A percentile compares a stretch with the other conserved stretches of the same genome.
phyloP scores from a whole-genome alignment of 352 stramenopile genomes.

The Globisporangium abappressorium region DNA sequence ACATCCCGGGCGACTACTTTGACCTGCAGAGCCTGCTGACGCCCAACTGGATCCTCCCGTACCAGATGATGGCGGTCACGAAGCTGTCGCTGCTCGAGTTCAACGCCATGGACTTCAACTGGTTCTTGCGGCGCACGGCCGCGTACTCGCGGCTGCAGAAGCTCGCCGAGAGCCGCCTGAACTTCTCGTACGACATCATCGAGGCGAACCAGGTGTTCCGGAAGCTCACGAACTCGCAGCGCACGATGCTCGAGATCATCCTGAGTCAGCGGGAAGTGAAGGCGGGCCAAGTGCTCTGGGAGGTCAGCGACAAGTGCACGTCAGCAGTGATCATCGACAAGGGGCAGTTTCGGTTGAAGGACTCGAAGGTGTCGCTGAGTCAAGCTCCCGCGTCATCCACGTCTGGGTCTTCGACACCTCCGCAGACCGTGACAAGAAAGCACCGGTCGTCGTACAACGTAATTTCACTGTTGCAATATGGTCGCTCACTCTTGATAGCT shows the following conservation, averaged over 20 bases:
- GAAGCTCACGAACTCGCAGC: constrained; percentile 76
- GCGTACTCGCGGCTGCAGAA: constrained; percentile 72
- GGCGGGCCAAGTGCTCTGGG: constrained; percentile 76
- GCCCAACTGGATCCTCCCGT: constrained; percentile 58
- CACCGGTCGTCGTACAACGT: constrained; percentile 56
- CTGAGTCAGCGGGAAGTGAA: constrained; percentile 52
- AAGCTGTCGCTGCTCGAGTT: constrained; percentile 81
- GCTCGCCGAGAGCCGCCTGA: constrained; percentile 67
- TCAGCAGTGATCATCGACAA: constrained; percentile 78
- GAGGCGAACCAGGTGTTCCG: constrained; percentile 79
- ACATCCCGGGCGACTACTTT: constrained; percentile 88
- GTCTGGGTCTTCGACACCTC: constrained; percentile 15
- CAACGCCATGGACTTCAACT: constrained; percentile 82
- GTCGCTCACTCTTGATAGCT: neutral
- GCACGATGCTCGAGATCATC: constrained; percentile 85
- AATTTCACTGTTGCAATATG: constrained; percentile 14
- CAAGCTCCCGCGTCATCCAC: neutral
- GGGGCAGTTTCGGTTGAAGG: constrained; percentile 66
- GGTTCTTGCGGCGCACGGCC: constrained; percentile 72
- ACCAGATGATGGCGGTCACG: constrained; percentile 59
- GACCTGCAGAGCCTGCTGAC: constrained; percentile 79
- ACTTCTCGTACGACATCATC: constrained; percentile 80
- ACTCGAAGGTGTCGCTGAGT: constrained; percentile 31
- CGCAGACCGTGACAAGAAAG: constrained; percentile 30
- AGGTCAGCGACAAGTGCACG: constrained; percentile 55